A percentile compares a stretch with the other conserved stretches of the same genome.
Evolutionary conservation across 2,329 filamentous ascomycete species (phyloP).

Genomic region (Phoma herbarum): DNA sequence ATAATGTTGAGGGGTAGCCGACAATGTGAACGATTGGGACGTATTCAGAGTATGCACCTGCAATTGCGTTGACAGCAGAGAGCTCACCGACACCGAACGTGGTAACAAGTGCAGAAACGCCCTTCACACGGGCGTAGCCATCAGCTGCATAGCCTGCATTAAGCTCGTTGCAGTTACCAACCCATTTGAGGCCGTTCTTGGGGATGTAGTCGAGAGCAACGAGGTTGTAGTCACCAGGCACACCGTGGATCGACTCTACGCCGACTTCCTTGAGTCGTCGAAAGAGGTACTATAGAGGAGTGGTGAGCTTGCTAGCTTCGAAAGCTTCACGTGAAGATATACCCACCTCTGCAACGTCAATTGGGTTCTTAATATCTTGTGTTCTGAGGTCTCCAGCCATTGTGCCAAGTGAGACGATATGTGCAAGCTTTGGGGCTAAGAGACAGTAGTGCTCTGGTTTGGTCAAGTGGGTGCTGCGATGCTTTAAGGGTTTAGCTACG

Average conservation of each 20-base stretch:
- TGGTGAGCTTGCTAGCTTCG: constrained; percentile 10
- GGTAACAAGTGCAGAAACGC: constrained; percentile 57
- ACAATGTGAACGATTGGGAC: constrained; percentile 60
- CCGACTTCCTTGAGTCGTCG: constrained; percentile 55
- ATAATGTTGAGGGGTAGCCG: constrained; percentile 54
- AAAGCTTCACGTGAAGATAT: constrained; percentile 2
- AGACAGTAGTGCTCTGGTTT: constrained; percentile 5
- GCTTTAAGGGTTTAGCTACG: constrained; percentile 12
- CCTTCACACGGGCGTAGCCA: constrained; percentile 58
- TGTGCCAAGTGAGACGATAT: constrained; percentile 19
- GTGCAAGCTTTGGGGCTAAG: constrained; percentile 1
- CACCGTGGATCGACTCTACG: constrained; percentile 57
- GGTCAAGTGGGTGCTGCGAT: constrained; percentile 6
- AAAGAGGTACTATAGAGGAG: constrained; percentile 47
- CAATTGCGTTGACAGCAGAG: constrained; percentile 58
- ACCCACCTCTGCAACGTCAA: constrained; percentile 67
- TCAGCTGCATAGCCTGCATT: constrained; percentile 62
- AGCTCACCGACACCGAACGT: constrained; percentile 61
- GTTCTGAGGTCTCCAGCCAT: constrained; percentile 54
- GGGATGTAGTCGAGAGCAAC: constrained; percentile 66
- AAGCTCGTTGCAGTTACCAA: constrained; percentile 69
- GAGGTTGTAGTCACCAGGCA: constrained; percentile 56
- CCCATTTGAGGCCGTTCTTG: constrained; percentile 64
- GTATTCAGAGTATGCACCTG: constrained; percentile 58
- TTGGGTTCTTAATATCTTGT: constrained; percentile 53